Evolutionary conservation across 768 basidiomycete genomes (phyloP), one percentile per base, ranked within the genome.

Genomic region (Ramaria sp.): DNA sequence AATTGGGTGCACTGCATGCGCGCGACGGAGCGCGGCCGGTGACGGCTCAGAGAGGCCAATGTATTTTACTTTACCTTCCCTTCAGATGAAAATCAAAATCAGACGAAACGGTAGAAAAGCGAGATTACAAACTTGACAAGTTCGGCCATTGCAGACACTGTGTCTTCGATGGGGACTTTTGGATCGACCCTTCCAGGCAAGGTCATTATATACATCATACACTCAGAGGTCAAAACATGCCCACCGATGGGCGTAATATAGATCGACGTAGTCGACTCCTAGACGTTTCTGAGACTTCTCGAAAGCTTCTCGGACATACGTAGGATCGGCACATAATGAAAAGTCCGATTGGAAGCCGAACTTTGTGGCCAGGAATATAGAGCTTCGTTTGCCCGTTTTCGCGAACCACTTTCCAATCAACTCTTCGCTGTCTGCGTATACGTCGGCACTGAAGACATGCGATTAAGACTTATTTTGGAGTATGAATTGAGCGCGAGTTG

Each of bases 301-400:
- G 38, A 73, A 50, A 0, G 70, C 66, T 43, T 70, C 62, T 4
- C 65, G 68, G 11, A 74, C 72, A 54, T 78, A 75, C 54, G 74
- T 68, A 0, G 74, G 70, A 15, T 72, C 69, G 24, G 72, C 74
- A 24, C 69, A 27, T 54, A 57, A 73, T 49, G 59, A 71, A 53
- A n/a, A 30, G 27, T 27, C 31, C 5, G 62, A 53, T 34, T 22
- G 2, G 15, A 30, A 33, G 15, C 78, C 77, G 47, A 78, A 79
- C 65, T 86, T 85, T 20, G 82, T 83, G 2, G 82, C 81, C 19
- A 86, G 72, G 68, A 84, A 85, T 20, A 81, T 78, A 13, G 77
- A 69, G 19, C 69, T 60, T 20, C 78, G 69, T 53, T 77, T 78
- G 11, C 79, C 80, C 70, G 68, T 59, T 75, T 72, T 27, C 27